Base-by-base conservation (phyloP, 2,329 filamentous ascomycete genomes). In the Fonsecaea erecta region DNA sequence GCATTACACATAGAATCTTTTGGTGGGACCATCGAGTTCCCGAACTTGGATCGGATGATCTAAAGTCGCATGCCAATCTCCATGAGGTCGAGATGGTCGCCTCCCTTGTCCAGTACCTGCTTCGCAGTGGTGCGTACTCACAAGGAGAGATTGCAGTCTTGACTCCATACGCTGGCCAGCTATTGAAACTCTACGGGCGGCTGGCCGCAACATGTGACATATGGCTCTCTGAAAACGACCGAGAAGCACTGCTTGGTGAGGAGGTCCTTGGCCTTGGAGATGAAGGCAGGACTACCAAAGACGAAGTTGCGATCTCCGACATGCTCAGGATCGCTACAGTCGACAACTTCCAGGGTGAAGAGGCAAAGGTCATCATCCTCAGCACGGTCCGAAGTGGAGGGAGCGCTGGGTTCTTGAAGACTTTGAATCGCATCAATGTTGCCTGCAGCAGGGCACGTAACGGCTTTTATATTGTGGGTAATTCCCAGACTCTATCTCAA, bases 291-390 rank as follows among this genome's bases (percentile, higher is more conserved):
- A n/a, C 32, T 3, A 52, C 37, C 34, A 70, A 70, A 60, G 64
- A 69, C 11, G 55, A 71, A 37, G 60, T 75, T n/a, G 52, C 68
- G 7, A 67, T 75, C 32, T 58, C 60, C 8, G 63, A 70, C 56
- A 71, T 75, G 69, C 67, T 75, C 16, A 69, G 70, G 30, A 57
- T 75, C 34, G 69, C 74, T 2, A 75, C 72, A 1, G 68, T 75
- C 28, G 71, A 76, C 68, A 76, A 75, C 58, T 76, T 76, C 52
- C 75, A 77, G 63, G 75, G 76, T 3, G 75, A 77, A 67, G 75
- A 77, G 58, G 74, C 74, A 16, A 77, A 73, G 52, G 63, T 77
- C 2, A 66, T 77, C 56, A 72, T 77, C 11, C 64, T 77, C 3
- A 73, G 71, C 32, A 70, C 71, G 0, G 76, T 77, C 1, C 67